Base-by-base conservation (phyloP, 2,329 filamentous ascomycete genomes). In the Penicillium sp. region DNA sequence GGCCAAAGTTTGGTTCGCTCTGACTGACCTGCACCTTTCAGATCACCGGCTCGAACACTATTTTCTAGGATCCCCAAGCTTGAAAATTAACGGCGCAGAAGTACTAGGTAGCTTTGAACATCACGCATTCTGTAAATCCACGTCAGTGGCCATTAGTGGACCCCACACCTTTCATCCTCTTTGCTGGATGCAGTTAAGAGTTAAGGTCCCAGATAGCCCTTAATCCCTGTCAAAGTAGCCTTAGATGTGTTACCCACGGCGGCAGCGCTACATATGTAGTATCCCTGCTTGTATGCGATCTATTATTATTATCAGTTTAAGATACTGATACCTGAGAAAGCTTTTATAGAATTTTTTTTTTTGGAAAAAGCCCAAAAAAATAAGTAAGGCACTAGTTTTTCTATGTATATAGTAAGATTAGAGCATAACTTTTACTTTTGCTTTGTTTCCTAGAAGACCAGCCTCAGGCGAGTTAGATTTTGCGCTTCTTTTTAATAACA, bases 121-220 rank as follows among this genome's bases (percentile, higher is more conserved):
- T 7, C 26, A 31, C n/a, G 41, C 17, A 46, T 31, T 15, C 13
- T 35, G 17, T 30, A 46, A 55, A 38, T 48, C 53, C 53, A 56
- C 44, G 54, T 56, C 44, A 56, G 54, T 26, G 26, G 23, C 11
- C 45, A 13, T 47, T 49, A 56, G 45, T 47, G 45, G 44, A 56
- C 30, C 29, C 54, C 54, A n/a, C 44, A 48, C n/a, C 3, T 47
- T 19, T 5, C 23, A 26, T 47, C 9, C 45, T 47, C 17, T 47
- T 21, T 11, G 41, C n/a, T 30, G 52, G 11, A 19, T 47, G 19
- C 15, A 6, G 23, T 55, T 56, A 13, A 8, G 19, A 35, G 2
- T 48, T 19, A 11, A 31, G 5, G n/a, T 30, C 45, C 29, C 44
- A 56, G 29, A 7, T 38, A 4, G 29, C n/a, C 9, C 29, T 8